A percentile compares a stretch with the other conserved stretches of the same genome.
phyloP scores from a whole-genome alignment of 2,329 filamentous ascomycete genomes.

The Penicillium capsulatum region DNA sequence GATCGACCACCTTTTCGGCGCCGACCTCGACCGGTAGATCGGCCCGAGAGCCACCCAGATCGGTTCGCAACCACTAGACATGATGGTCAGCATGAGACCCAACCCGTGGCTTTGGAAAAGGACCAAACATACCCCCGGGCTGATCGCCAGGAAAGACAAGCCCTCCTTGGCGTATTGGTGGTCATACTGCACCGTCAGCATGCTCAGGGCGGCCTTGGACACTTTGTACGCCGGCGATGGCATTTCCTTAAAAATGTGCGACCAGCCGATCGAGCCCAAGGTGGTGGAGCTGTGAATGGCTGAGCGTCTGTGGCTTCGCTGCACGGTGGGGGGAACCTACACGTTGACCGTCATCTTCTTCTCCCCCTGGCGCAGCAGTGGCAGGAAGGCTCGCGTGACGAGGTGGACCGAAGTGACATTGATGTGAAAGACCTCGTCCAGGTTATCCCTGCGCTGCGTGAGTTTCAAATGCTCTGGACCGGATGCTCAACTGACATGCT shows the following conservation, averaged over 20 bases:
- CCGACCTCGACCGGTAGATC: constrained; percentile 43
- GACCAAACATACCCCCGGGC: constrained; percentile 43
- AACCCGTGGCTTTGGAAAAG: neutral
- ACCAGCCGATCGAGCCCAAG: constrained; percentile 41
- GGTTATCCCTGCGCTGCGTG: constrained; percentile 31
- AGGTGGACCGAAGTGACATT: constrained; percentile 44
- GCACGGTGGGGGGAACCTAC: constrained; percentile 24
- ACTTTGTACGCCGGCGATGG: constrained; percentile 43
- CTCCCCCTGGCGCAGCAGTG: constrained; percentile 36
- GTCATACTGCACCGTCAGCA: constrained; percentile 42
- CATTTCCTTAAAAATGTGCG: constrained; percentile 7
- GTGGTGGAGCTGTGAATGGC: constrained; percentile 35
- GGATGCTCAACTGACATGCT: constrained; percentile 22
- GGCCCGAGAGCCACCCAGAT: constrained; percentile 40
- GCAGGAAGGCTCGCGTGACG: constrained; percentile 40
- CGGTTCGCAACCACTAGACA: constrained; percentile 46
- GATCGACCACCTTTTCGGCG: constrained; percentile 38
- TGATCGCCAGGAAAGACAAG: constrained; percentile 43
- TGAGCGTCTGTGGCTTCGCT: constrained; percentile 1
- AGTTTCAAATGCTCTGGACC: too few relatives aligned
- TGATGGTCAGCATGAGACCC: neutral
- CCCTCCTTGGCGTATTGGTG: constrained; percentile 34
- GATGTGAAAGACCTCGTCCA: constrained; percentile 37
- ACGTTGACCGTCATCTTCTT: constrained; percentile 46
- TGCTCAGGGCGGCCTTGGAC: constrained; percentile 49